These are phyloP conservation scores for Oryza coarctata DNA, from an alignment of 176 grass and related monocot genomes.

Conservation along the genomic window DNA sequence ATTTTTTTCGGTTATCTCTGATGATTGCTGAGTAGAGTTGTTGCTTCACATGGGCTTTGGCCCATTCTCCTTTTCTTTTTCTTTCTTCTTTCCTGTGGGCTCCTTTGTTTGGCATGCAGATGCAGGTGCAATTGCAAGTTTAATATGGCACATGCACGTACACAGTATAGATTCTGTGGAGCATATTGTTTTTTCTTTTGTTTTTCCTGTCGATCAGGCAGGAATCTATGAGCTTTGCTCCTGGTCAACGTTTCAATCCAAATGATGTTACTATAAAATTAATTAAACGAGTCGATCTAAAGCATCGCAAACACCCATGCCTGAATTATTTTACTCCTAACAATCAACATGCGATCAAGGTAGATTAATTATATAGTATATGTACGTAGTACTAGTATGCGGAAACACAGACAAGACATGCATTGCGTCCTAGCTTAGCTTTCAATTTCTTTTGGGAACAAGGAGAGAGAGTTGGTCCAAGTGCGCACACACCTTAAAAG, in stretches of 20 bases:
- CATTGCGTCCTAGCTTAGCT: not conserved
- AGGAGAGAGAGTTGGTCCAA: not conserved
- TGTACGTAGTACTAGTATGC: not conserved
- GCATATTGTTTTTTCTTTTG: not conserved
- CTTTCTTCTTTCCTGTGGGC: not conserved
- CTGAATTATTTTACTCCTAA: not conserved
- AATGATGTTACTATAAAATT: not conserved
- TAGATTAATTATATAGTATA: not conserved
- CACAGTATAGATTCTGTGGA: slow-evolving; percentile 4
- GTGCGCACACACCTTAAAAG: not conserved
- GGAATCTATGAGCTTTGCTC: not conserved
- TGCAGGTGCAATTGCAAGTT: not conserved
- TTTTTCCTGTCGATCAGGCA: not conserved
- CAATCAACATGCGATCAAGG: not conserved
- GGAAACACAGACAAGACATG: not conserved
- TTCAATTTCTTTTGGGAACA: not conserved
- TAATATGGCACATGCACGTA: not conserved
- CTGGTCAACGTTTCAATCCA: not conserved
- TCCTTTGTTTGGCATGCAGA: not conserved
- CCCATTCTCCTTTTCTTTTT: not conserved
- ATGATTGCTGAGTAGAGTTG: too few relatives aligned
- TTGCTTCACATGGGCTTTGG: too few relatives aligned
- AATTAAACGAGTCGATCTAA: not conserved
- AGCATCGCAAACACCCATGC: not conserved
- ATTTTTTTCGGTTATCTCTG: too few relatives aligned